Evolutionary conservation across 768 basidiomycete species (phyloP).

Genomic region (Myochromella boudieri): DNA sequence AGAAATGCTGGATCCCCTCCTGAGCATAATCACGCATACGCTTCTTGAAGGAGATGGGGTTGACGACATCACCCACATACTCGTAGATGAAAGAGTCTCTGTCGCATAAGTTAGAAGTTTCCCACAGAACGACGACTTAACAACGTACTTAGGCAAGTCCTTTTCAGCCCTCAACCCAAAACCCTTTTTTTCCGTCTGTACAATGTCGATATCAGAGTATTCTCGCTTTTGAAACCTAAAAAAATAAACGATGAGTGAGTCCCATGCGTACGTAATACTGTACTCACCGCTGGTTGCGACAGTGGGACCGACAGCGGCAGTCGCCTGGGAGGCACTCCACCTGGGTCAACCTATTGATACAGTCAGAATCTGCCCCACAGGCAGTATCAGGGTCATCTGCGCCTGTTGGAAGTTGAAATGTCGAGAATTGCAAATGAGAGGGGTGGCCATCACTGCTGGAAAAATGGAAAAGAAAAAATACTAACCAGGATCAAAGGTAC

Average conservation of each 20-base stretch:
- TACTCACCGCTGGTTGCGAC: constrained; percentile 90
- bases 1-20: constrained; percentile 94
- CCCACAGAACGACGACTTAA: not conserved
- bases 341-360: constrained; percentile 96
- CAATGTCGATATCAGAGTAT: constrained; percentile 86
- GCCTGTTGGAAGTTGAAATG: constrained; percentile 37
- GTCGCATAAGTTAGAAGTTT: constrained; percentile 13
- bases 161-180: constrained; percentile 83
- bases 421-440: too few relatives aligned
- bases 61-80: constrained; percentile 96
- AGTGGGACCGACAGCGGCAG: constrained; percentile 78
- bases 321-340: constrained; percentile 93
- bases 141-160: constrained; percentile 62
- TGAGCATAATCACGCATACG: constrained; percentile 92
- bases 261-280: constrained; percentile 13
- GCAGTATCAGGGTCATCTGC: constrained; percentile 60
- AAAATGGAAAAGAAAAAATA: constrained; percentile 24
- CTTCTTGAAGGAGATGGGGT: constrained; percentile 81
- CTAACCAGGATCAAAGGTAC: constrained; percentile 80
- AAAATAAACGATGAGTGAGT: constrained; percentile 7
- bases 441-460: too few relatives aligned
- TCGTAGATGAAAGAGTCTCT: constrained; percentile 96
- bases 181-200: constrained; percentile 93
- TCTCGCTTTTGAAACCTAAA: constrained; percentile 82
- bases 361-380: constrained; percentile 88